A percentile compares a stretch with the other conserved stretches of the same genome.
Conservation (phyloP, 352 stramenopile genomes). For the Phytophthora pseudosyringae region DNA sequence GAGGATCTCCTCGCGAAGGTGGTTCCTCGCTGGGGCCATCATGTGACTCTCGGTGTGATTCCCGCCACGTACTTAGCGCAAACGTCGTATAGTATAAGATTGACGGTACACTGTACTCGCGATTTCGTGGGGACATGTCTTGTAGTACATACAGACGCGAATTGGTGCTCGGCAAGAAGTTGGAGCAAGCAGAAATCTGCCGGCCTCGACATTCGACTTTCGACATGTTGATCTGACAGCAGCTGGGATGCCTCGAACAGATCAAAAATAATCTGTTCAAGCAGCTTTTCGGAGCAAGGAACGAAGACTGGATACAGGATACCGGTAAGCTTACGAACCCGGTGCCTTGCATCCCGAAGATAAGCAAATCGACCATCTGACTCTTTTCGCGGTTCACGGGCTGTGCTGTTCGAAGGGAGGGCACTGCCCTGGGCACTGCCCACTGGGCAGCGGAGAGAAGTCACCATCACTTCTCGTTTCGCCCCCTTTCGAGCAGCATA, state of each 20-base stretch:
- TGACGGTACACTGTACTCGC: too few species aligned
- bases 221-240: background rate
- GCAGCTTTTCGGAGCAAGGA: too few species aligned
- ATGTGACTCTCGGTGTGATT: background rate
- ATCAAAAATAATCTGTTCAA: background rate
- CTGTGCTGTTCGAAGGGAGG: constrained; percentile 8
- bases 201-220: background rate
- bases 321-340: too few species aligned
- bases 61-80: constrained; percentile 2
- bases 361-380: constrained; percentile 29
- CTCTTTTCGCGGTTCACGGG: constrained; percentile 3
- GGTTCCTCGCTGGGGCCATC: background rate
- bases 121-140: too few species aligned
- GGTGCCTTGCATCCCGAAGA: constrained; percentile 15
- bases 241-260: background rate
- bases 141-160: too few species aligned
- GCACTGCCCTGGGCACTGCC: too few species aligned
- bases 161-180: too few species aligned
- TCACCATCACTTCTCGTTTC: constrained; percentile 15
- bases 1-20: constrained; percentile 20
- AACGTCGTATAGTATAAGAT: too few species aligned
- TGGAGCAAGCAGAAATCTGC: too few species aligned
- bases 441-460: background rate
- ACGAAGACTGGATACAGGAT: too few species aligned
- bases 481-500: background rate